Evolutionary conservation across 2,329 filamentous ascomycete species (phyloP).

Genomic region (Fusarium sp.): DNA sequence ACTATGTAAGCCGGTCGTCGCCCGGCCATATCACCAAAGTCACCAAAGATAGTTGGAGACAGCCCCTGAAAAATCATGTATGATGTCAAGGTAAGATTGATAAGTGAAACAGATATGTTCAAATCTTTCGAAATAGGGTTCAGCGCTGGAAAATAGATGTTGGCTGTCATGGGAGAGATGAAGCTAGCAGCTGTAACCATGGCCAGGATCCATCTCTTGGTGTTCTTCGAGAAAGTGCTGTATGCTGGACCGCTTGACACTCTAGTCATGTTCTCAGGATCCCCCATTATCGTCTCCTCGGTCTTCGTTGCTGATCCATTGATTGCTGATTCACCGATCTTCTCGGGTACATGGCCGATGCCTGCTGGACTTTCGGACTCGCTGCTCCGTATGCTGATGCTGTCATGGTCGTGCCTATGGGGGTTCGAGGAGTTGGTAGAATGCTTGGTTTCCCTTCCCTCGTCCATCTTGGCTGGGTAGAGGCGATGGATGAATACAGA

Average conservation of each 20-base stretch:
- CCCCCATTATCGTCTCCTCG: constrained; percentile 28
- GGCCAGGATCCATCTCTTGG: constrained; percentile 64
- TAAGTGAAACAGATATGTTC: constrained; percentile 54
- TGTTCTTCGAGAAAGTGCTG: constrained; percentile 50
- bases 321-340: constrained; percentile 9
- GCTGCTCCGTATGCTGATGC: constrained; percentile 13
- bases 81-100: constrained; percentile 67
- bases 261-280: constrained; percentile 40
- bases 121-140: constrained; percentile 57
- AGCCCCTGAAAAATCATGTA: constrained; percentile 75
- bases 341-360: constrained; percentile 15
- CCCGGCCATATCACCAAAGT: constrained; percentile 71
- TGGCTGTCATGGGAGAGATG: constrained; percentile 70
- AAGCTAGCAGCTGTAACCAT: constrained; percentile 67
- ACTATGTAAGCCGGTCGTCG: constrained; percentile 72
- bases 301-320: not conserved
- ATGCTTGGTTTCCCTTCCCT: constrained; percentile 19
- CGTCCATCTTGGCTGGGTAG: constrained; percentile 24
- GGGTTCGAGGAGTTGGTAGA: not conserved
- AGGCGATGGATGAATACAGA: not conserved
- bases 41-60: constrained; percentile 70
- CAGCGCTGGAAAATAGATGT: constrained; percentile 65
- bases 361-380: constrained; percentile 12
- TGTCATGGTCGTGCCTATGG: constrained; percentile 20
- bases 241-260: constrained; percentile 45